A percentile compares a stretch with the other conserved stretches of the same genome.
These are phyloP conservation scores for Citrus medica DNA, from an alignment of 345 rosid species.

Conservation along the genomic window DNA sequence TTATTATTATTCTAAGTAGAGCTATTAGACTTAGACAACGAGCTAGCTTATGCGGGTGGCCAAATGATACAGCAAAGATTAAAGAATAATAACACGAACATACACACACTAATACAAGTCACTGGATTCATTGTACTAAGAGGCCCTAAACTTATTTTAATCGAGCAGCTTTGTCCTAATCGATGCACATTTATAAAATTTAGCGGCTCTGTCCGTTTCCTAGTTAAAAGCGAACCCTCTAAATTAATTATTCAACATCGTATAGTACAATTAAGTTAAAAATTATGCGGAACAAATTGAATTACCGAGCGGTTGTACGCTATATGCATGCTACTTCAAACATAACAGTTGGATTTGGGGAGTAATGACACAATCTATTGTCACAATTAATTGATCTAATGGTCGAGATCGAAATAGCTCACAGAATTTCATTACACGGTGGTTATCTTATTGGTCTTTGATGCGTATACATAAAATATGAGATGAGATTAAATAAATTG, in stretches of 20 bases:
- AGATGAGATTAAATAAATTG: background rate
- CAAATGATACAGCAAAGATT: conserved; percentile 7
- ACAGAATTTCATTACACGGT: background rate
- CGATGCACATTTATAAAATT: background rate
- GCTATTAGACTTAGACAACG: background rate
- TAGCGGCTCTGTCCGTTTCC: conserved; percentile 34
- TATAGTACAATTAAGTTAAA: background rate
- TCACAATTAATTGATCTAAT: conserved; percentile 13
- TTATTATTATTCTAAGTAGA: background rate
- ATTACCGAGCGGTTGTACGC: background rate
- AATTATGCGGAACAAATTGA: background rate
- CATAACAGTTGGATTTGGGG: conserved; percentile 26
- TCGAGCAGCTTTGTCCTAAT: conserved; percentile 30
- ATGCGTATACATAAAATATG: background rate
- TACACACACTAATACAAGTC: conserved; percentile 1
- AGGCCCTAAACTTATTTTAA: conserved; percentile 7
- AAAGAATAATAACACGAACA: conserved; percentile 6
- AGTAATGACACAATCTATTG: conserved; percentile 20
- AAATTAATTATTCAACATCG: background rate
- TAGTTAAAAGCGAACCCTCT: conserved; percentile 1
- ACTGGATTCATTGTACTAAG: conserved; percentile 40
- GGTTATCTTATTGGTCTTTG: background rate
- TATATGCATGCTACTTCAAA: conserved; percentile 6
- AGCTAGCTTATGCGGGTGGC: conserved; percentile 1
- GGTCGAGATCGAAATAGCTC: background rate